A percentile compares a stretch with the other conserved stretches of the same genome.
phyloP scores from a whole-genome alignment of 306 rosid species.

The Citrullus colocynthis region DNA sequence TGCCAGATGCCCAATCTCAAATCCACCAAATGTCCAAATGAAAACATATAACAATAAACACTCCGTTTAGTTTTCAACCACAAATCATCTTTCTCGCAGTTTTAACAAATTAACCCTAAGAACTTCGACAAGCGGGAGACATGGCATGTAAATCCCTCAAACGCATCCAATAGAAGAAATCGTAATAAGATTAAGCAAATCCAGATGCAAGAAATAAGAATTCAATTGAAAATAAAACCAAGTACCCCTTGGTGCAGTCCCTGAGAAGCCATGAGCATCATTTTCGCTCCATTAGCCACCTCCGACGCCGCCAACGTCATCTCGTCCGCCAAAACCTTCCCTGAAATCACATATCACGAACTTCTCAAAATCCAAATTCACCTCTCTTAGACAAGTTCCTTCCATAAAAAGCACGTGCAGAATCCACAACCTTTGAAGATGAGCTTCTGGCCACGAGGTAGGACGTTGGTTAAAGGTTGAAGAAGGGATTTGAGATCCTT shows the following conservation, averaged over 20 bases:
- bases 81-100: not conserved
- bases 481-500: conserved; percentile 72
- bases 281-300: conserved; percentile 50
- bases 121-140: not conserved
- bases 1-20: not conserved
- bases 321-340: conserved; percentile 69
- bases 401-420: not conserved
- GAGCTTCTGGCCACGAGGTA: conserved; percentile 91
- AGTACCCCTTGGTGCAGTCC: conserved; percentile 95
- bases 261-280: conserved; percentile 92
- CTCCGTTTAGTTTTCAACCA: not conserved
- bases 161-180: not conserved
- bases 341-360: conserved; percentile 25
- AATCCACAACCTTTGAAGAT: conserved; percentile 54
- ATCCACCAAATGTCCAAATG: not conserved
- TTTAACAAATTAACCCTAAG: not conserved
- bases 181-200: not conserved
- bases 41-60: not conserved
- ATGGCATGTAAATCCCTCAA: not conserved
- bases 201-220: not conserved
- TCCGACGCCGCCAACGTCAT: conserved; percentile 49
- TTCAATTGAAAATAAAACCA: not conserved
- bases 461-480: conserved; percentile 66
- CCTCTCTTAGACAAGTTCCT: not conserved
- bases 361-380: not conserved